Conservation (phyloP, 257 asterid species). For the Solanum peruvianum region DNA sequence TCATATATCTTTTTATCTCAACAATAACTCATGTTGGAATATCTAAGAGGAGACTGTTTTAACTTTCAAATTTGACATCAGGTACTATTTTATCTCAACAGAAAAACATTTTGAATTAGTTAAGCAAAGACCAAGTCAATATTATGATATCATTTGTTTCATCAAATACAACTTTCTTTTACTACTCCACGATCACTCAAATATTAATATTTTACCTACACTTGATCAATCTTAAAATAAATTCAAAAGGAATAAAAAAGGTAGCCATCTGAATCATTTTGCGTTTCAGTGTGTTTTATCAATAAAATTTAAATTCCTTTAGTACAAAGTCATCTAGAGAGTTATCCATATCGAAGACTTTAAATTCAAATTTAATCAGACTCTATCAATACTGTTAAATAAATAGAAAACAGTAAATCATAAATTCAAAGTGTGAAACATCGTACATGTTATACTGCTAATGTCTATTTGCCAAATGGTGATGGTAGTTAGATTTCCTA, state of each 20-base stretch:
- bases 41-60: neutral
- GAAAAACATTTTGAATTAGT: neutral
- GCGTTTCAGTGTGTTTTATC: neutral
- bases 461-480: no score
- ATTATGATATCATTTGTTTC: neutral
- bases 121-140: neutral
- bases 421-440: no score
- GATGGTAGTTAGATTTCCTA: neutral
- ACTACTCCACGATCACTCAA: neutral
- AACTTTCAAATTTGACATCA: neutral
- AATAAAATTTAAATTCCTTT: neutral
- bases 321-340: neutral
- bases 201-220: neutral
- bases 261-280: neutral
- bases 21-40: neutral
- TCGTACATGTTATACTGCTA: no score
- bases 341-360: neutral
- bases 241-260: neutral
- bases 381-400: fast-evolving
- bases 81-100: neutral
- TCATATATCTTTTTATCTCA: neutral
- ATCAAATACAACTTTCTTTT: neutral
- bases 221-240: neutral
- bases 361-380: no score
- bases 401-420: no score